These are phyloP conservation scores for Urochloa ruziziensis DNA, from an alignment of 176 grass and related monocot species.

Conservation along the genomic window DNA sequence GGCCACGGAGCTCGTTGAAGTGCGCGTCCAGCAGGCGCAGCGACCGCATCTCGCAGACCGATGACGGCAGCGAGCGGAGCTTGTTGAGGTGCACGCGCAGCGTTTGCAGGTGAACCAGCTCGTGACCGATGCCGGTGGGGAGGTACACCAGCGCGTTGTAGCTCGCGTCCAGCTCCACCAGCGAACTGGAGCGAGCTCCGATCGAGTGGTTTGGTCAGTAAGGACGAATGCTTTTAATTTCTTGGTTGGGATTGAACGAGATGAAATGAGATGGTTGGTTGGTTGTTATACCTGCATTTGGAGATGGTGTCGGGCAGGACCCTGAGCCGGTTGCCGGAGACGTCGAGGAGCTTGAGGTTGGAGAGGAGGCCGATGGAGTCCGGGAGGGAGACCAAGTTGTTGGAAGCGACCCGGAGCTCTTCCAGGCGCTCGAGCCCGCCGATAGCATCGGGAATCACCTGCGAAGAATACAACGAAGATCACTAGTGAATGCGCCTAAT, in stretches of 20 bases:
- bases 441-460: conserved; percentile 76
- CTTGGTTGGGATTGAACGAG: not conserved
- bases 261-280: not conserved
- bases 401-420: conserved; percentile 67
- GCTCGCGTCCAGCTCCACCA: conserved; percentile 78
- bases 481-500: not conserved
- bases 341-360: conserved; percentile 79
- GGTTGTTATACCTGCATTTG: conserved; percentile 61
- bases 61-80: conserved; percentile 76
- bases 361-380: conserved; percentile 77
- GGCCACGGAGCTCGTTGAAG: conserved; percentile 77
- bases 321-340: conserved; percentile 84
- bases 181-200: conserved; percentile 41
- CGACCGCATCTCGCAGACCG: conserved; percentile 72
- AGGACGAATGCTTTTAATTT: not conserved
- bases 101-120: conserved; percentile 57
- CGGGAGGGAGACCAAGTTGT: conserved; percentile 54
- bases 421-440: conserved; percentile 65
- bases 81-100: conserved; percentile 89
- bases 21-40: conserved; percentile 73
- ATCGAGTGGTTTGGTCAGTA: not conserved
- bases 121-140: conserved; percentile 76
- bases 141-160: conserved; percentile 82
- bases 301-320: conserved; percentile 82
- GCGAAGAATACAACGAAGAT: not conserved